Percentiles rank a stretch among this genome's conserved stretches.
These are phyloP conservation scores for Colletotrichum sp. DNA, from an alignment of 2,329 filamentous ascomycete species.

Conservation along the genomic window DNA sequence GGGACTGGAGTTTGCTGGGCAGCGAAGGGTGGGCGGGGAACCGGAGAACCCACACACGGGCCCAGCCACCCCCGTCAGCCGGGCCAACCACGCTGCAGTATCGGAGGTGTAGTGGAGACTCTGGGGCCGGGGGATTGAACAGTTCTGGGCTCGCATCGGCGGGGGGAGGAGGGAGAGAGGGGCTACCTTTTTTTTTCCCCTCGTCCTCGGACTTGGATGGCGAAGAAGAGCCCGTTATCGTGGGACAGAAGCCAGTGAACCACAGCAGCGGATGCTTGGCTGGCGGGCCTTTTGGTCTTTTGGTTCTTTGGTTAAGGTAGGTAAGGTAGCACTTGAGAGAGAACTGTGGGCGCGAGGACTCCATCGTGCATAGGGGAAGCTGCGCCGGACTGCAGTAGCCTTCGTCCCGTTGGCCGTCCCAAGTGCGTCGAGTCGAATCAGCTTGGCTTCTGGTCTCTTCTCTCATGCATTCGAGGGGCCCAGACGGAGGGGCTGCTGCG, in stretches of 20 bases:
- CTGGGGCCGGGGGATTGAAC: not conserved
- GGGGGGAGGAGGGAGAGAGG: not conserved
- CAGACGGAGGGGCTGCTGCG: not conserved
- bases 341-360: not conserved
- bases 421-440: not conserved
- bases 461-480: not conserved
- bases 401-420: not conserved
- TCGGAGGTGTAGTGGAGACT: not conserved
- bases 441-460: not conserved
- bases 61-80: not conserved
- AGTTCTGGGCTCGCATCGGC: not conserved
- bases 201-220: not conserved
- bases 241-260: not conserved
- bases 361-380: slow-evolving; percentile 1
- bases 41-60: not conserved
- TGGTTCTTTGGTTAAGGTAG: not conserved
- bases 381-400: not conserved
- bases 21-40: not conserved
- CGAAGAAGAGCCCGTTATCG: not conserved
- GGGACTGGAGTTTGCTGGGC: not conserved
- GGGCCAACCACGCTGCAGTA: not conserved
- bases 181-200: not conserved
- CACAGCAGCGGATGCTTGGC: not conserved
- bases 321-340: not conserved
- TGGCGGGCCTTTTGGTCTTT: not conserved